phyloP scores from a whole-genome alignment of 2,329 filamentous ascomycete genomes.

The Colletotrichum trifolii region DNA sequence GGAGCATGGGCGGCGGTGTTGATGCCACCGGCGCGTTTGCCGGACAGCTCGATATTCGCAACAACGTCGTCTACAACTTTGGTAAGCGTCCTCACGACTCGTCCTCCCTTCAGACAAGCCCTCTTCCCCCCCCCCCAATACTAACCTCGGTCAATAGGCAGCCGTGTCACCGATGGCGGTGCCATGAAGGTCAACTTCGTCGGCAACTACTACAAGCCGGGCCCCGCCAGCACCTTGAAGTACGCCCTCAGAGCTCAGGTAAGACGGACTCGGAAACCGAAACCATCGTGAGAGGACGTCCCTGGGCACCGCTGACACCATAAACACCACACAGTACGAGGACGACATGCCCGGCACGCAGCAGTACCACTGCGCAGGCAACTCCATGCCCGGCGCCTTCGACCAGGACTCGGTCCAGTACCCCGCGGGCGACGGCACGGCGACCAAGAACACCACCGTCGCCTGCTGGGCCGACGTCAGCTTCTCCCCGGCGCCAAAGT shows the following conservation, averaged over 20 bases:
- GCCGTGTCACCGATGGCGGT: constrained; percentile 47
- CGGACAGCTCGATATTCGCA: constrained; percentile 47
- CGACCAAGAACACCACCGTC: constrained; percentile 34
- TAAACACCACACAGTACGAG: constrained; percentile 40
- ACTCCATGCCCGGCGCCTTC: constrained; percentile 46
- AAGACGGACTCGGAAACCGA: not conserved
- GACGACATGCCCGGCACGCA: constrained; percentile 46
- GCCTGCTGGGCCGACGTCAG: constrained; percentile 47
- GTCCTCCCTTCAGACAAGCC: not conserved
- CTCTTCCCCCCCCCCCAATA: not conserved
- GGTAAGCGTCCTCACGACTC: constrained; percentile 31
- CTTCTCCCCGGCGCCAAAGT: constrained; percentile 41
- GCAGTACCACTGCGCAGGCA: constrained; percentile 47
- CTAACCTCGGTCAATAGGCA: constrained; percentile 5
- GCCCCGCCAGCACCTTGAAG: constrained; percentile 43
- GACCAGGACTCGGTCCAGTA: constrained; percentile 43
- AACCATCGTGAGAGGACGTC: not conserved
- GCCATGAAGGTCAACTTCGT: constrained; percentile 47
- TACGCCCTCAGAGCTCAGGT: constrained; percentile 42
- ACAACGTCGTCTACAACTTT: constrained; percentile 51
- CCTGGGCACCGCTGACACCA: not conserved
- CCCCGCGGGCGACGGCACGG: constrained; percentile 41
- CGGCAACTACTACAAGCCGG: constrained; percentile 47
- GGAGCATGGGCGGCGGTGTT: constrained; percentile 49
- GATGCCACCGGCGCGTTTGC: constrained; percentile 44